These are phyloP conservation scores for Ilyonectria destructans DNA, from an alignment of 2,329 filamentous ascomycete species.

Conservation along the genomic window DNA sequence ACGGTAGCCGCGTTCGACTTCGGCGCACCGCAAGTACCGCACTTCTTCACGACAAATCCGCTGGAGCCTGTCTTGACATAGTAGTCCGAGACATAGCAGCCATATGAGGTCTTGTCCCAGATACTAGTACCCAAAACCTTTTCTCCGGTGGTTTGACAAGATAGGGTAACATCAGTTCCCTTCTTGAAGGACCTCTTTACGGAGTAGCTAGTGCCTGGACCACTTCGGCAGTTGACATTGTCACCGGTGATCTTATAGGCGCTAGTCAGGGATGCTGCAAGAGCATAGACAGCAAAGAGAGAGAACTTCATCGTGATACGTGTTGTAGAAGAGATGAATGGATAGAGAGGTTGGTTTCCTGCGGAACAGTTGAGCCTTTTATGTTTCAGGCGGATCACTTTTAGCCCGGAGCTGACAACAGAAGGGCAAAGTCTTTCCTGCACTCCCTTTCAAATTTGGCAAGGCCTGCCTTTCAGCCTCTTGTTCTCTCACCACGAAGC, in stretches of 20 bases:
- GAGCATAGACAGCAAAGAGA: background rate
- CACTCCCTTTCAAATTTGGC: constrained; percentile 6
- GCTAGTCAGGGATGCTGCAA: background rate
- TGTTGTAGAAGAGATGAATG: background rate
- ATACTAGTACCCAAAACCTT: constrained; percentile 15
- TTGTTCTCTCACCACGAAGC: background rate
- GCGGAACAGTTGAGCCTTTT: background rate
- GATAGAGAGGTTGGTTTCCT: background rate
- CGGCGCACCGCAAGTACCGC: constrained; percentile 39
- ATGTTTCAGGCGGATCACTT: background rate
- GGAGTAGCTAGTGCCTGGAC: constrained; percentile 18
- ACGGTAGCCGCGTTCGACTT: constrained; percentile 33
- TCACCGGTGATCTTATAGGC: constrained; percentile 28
- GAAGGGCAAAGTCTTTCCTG: background rate
- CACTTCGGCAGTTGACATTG: constrained; percentile 29
- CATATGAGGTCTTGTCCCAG: constrained; percentile 28
- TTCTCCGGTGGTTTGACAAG: constrained; percentile 26
- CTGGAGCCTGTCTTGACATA: constrained; percentile 15
- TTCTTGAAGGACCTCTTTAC: constrained; percentile 21
- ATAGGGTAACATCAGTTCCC: constrained; percentile 20
- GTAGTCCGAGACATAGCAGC: constrained; percentile 33
- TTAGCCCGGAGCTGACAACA: background rate
- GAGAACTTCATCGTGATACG: constrained; percentile 21
- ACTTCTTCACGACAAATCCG: constrained; percentile 11
- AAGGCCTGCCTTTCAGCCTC: background rate